Base-by-base conservation (phyloP, 345 rosid genomes). In the Rubroshorea leprosula region DNA sequence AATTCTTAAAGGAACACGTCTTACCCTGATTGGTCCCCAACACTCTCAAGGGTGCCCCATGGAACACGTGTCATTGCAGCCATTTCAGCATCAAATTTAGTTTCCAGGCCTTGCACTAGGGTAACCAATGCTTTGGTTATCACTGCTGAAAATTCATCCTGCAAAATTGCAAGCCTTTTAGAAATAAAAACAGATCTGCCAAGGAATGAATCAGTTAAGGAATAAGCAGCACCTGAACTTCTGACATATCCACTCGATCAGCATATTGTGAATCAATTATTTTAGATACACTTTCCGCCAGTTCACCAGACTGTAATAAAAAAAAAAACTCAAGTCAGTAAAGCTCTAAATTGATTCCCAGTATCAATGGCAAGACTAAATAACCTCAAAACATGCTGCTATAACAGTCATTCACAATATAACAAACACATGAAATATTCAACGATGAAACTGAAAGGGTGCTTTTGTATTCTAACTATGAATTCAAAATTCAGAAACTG, bases 131-230 rank as follows among this genome's bases (percentile, higher is more conserved):
- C 83, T 79, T 73, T 87, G 1, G 96, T 93, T 66, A 89, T 87
- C 50, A 93, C 94, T 1, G 85, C 97, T 39, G 97, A 89, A 78
- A 93, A 89, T 70, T 93, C 97, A 71, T 93, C 97, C 98, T 92
- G 87, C 70, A 74, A 47, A 63, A 52, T 64, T 43, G 51, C 57
- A 52, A 43, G 43, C 60, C 35, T 38, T 57, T 58, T 74, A 16
- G 41, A 39, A 45, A 60, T 49, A 70, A 65, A 43, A 51, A n/a
- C 26, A 61, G 55, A 68, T 63, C 26, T 14, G 29, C 25, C 50
- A 12, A 27, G 41, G 23, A 29, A 62, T 43, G 55, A 58, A 60
- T 35, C 39, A 57, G 22, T 16, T 21, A 66, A 21, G 20, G 62
- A 72, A 58, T n/a, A 49, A 45, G 41, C 49, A 53, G 53, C 79